Base-by-base conservation (phyloP, 352 stramenopile genomes). In the Pythium biforme region DNA sequence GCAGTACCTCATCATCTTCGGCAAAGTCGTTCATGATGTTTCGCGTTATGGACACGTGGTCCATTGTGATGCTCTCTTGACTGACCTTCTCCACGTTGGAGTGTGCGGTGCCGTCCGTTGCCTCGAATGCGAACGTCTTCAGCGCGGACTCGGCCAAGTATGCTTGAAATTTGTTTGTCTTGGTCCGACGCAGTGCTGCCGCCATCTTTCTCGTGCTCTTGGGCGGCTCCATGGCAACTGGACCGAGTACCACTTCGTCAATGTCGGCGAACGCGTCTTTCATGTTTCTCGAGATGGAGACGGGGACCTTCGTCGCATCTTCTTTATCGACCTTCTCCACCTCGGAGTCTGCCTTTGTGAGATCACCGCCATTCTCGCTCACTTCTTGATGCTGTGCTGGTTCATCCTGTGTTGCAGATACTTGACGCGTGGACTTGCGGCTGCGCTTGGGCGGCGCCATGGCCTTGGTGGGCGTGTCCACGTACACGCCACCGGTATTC, bases 401-500 rank as follows among this genome's bases (percentile, higher is more conserved):
- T n/a, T n/a, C n/a, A n/a, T n/a, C n/a, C n/a, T 46, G 22, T n/a
- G 25, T 17, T 31, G 10, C 4, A 22, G 29, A 19, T 45, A 17
- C 41, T 34, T 53, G 61, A 1, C 34, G 31, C 41, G 51, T 43
- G 1, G 54, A 39, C 37, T 64, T 71, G 25, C 76, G 72, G 41
- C 67, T 73, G 23, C 74, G 69, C 50, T 89, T 89, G 7, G 76
- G 53, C 25, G 76, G 74, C 34, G 68, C 66, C 7, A 39, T 45
- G 20, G 59, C 62, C 22, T 80, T 83, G 6, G 76, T 79, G 1
- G 76, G 67, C 7, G 77, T 84, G 59, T 81, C 76, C 17, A 86
- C 34, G 57, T 68, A 74, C 15, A 72, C 55, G 15, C 39, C 68
- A 10, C 72, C 75, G 12, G 72, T 77, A 11, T 75, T 74, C 1